Percentiles rank a stretch among this genome's conserved stretches.
Evolutionary conservation across 257 asterid genomes (phyloP).

Genomic region (Przewalskia tangutica): DNA sequence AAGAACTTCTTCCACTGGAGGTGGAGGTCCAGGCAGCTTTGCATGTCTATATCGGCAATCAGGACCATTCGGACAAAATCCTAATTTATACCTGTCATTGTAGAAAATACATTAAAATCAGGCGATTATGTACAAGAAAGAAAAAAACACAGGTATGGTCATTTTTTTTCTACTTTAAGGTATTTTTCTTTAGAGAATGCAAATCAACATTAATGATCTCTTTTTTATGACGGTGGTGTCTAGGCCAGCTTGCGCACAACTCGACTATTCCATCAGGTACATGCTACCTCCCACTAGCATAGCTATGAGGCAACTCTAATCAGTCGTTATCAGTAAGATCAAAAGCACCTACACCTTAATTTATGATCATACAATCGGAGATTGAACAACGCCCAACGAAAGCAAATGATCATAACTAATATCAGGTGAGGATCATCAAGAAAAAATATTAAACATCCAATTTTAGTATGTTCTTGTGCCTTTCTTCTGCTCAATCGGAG

Average conservation of each 20-base stretch:
- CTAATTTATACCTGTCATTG: slow-evolving; percentile 77
- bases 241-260: not conserved
- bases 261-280: not conserved
- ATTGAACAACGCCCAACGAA: not conserved
- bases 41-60: slow-evolving; percentile 98
- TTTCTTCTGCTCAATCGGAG: not conserved
- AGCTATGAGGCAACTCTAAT: not conserved
- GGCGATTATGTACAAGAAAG: not conserved
- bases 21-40: slow-evolving; percentile 94
- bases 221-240: not conserved
- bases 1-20: slow-evolving; percentile 86
- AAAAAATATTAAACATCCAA: not conserved
- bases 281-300: not conserved
- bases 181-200: not conserved
- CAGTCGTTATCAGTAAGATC: not conserved
- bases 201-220: not conserved
- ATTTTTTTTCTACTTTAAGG: not conserved
- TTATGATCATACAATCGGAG: not conserved
- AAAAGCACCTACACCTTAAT: not conserved
- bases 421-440: not conserved
- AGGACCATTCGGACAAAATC: slow-evolving; percentile 97
- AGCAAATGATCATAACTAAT: not conserved
- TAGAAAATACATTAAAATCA: not conserved
- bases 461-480: not conserved
- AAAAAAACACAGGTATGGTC: not conserved